Evolutionary conservation across 1,139 yeast species (phyloP).

Genomic region (Pichia kudriavzevii): DNA sequence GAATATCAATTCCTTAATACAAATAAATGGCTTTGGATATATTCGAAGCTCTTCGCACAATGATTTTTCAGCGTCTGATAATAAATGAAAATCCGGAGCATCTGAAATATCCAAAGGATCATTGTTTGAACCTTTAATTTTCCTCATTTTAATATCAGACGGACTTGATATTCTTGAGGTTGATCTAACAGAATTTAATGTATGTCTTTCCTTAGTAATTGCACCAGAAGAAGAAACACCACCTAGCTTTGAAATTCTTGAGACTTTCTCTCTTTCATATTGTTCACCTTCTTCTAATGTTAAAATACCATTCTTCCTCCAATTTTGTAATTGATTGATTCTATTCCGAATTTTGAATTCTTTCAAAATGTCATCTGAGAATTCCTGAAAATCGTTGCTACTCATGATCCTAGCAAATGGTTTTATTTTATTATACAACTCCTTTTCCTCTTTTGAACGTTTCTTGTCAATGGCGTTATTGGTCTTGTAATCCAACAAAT

Average conservation of each 20-base stretch:
- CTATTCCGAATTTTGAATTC: constrained; percentile 76
- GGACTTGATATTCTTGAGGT: constrained; percentile 26
- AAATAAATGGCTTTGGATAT: constrained; percentile 87
- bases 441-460: constrained; percentile 85
- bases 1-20: constrained; percentile 86
- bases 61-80: constrained; percentile 79
- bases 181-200: constrained; percentile 24
- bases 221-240: constrained; percentile 10
- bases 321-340: constrained; percentile 84
- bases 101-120: constrained; percentile 65
- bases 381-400: constrained; percentile 69
- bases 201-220: constrained; percentile 23
- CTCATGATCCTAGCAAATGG: constrained; percentile 79
- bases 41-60: constrained; percentile 79
- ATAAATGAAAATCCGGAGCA: constrained; percentile 73
- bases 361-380: constrained; percentile 61
- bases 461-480: constrained; percentile 71
- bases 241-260: constrained; percentile 17
- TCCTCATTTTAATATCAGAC: constrained; percentile 15
- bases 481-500: constrained; percentile 75
- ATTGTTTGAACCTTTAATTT: constrained; percentile 13
- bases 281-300: constrained; percentile 76
- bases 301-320: constrained; percentile 86
- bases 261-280: constrained; percentile 81
- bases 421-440: constrained; percentile 62